These are phyloP conservation scores for Ilex aquifolium DNA, from an alignment of 257 asterid species.

Conservation along the genomic window DNA sequence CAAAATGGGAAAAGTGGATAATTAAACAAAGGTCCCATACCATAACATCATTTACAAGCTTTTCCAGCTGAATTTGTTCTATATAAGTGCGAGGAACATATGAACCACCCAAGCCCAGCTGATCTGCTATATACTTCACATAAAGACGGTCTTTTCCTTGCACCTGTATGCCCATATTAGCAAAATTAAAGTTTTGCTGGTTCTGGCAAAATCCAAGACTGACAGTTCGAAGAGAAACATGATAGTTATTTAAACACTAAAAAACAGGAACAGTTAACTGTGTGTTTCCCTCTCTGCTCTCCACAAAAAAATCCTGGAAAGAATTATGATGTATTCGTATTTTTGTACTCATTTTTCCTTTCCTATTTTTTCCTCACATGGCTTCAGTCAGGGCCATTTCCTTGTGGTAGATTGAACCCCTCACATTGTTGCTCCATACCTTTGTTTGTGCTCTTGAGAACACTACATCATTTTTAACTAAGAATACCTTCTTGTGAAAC, in stretches of 20 bases:
- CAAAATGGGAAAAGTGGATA: slow-evolving; percentile 6
- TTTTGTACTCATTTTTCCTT: not conserved
- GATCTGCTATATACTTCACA: slow-evolving; percentile 69
- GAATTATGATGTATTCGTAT: not conserved
- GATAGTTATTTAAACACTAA: too few relatives aligned
- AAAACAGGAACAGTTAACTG: too few relatives aligned
- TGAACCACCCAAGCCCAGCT: slow-evolving; percentile 87
- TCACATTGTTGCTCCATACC: too few relatives aligned
- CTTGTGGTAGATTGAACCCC: too few relatives aligned
- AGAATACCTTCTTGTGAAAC: too few relatives aligned
- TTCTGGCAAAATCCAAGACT: slow-evolving; percentile 5
- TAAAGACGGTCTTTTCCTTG: slow-evolving; percentile 89
- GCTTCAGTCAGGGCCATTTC: too few relatives aligned
- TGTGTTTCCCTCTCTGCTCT: too few relatives aligned
- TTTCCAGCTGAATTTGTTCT: slow-evolving; percentile 95
- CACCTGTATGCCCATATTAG: slow-evolving; percentile 41
- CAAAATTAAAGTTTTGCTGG: slow-evolving; percentile 12
- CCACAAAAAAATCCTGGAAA: not conserved
- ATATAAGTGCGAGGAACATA: slow-evolving; percentile 89
- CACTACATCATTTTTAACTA: too few relatives aligned
- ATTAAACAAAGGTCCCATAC: slow-evolving; percentile 29
- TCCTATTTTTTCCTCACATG: not conserved
- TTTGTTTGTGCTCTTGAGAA: too few relatives aligned
- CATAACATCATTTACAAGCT: slow-evolving; percentile 92
- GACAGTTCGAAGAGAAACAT: too few relatives aligned